phyloP scores from a whole-genome alignment of 2,329 filamentous ascomycete genomes.

The Herpotrichia juniperi region DNA sequence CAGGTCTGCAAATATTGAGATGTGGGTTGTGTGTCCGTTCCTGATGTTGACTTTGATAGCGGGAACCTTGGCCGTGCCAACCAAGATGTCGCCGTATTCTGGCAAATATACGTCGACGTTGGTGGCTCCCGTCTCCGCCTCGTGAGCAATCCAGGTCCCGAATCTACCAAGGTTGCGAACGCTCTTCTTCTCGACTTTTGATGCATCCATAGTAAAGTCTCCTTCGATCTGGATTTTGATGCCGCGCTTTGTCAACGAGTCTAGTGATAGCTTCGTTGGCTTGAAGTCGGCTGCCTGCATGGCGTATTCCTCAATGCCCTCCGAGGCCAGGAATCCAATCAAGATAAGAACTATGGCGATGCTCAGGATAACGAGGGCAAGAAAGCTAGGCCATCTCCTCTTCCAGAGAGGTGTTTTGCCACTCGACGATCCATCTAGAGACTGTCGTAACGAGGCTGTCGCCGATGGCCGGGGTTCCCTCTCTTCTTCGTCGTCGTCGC shows the following conservation, averaged over 20 bases:
- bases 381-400: conserved; percentile 76
- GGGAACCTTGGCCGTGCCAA: conserved; percentile 80
- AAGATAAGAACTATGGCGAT: conserved; percentile 71
- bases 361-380: conserved; percentile 73
- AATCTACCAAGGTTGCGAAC: conserved; percentile 78
- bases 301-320: conserved; percentile 82
- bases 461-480: conserved; percentile 36
- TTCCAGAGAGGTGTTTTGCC: conserved; percentile 39
- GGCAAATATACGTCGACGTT: conserved; percentile 80
- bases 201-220: conserved; percentile 79
- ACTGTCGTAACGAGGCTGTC: conserved; percentile 43
- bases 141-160: conserved; percentile 78
- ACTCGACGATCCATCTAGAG: conserved; percentile 35
- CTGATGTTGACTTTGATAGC: conserved; percentile 76
- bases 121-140: conserved; percentile 76
- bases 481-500: conserved; percentile 29
- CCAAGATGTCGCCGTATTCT: conserved; percentile 76
- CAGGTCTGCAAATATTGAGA: conserved; percentile 82
- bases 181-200: conserved; percentile 71
- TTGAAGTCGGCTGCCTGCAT: conserved; percentile 82
- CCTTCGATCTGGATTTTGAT: conserved; percentile 81
- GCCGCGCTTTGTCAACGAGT: conserved; percentile 80
- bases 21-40: conserved; percentile 75
- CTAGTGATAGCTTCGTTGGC: conserved; percentile 82
- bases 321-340: conserved; percentile 82